Evolutionary conservation across 345 rosid species (phyloP), one percentile per base, ranked within the genome.

Genomic region (Euphorbia tirucalli): DNA sequence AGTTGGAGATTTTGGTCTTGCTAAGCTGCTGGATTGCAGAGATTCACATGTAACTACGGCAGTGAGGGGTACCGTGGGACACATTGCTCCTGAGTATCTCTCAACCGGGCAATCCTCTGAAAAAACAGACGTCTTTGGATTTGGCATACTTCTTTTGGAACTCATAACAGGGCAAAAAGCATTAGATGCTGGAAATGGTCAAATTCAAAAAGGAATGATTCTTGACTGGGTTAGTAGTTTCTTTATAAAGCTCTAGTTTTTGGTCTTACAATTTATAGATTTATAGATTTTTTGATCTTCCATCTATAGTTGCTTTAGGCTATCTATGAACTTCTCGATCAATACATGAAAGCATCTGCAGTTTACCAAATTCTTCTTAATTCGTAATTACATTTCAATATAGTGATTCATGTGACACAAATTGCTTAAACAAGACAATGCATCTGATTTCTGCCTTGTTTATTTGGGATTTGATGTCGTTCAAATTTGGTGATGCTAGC

Each of bases 91-190:
- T 0, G 98, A 94, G 80, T 94, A 94, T 80, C 97, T 94, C 60
- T 94, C 97, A 31, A 94, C 98, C 0, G 97, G 98, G 59, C 98
- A 94, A 56, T 94, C 97, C 64, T 94, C 97, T 0, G 98, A 94
- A 75, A 94, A 92, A 77, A 89, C 95, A 1, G 98, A 94, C 79
- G 97, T 92, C 62, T 92, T 94, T 58, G 99, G 99, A 72, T 95
- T 92, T 16, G 99, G 97, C 48, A 83, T 95, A 71, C 78, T 95
- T n/a, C 85, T 95, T 59, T 80, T 95, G 90, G 99, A 95, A 79
- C 97, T 95, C 37, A 84, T 95, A 71, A 95, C 97, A 0, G 97
- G 97, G 72, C 97, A 92, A 65, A 95, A 89, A 85, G 83, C 96
- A 72, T 82, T 92, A 71, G 90, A 88, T 83, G 90, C 93, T 54